Conservation (phyloP, 768 basidiomycete species). For the Tylopilus plumbeoviolaceoides region DNA sequence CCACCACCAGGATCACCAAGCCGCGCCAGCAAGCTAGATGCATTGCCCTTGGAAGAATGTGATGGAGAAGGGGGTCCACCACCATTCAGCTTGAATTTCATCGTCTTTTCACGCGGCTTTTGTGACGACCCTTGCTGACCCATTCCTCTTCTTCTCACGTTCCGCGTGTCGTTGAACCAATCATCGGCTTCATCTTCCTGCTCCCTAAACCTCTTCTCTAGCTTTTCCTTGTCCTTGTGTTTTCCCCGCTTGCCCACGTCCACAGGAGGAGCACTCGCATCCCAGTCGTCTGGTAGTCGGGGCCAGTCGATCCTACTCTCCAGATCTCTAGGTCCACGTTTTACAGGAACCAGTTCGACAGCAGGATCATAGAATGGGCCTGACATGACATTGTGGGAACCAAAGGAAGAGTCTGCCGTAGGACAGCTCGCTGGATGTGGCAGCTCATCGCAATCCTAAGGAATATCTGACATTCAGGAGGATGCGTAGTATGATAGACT, state of each 20-base stretch:
- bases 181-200: slow-evolving; percentile 58
- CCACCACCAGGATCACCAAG: slow-evolving; percentile 14
- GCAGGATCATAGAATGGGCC: slow-evolving; percentile 63
- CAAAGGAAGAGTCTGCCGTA: slow-evolving; percentile 63
- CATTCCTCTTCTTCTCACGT: slow-evolving; percentile 27
- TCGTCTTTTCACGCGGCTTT: slow-evolving; percentile 27
- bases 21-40: slow-evolving; percentile 35
- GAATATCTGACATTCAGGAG: neutral
- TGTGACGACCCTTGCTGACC: slow-evolving; percentile 10
- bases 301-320: slow-evolving; percentile 22
- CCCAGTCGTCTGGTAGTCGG: slow-evolving; percentile 42
- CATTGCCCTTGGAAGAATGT: slow-evolving; percentile 19
- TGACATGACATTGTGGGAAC: slow-evolving; percentile 51
- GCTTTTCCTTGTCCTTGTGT: slow-evolving; percentile 52
- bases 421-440: slow-evolving; percentile 40
- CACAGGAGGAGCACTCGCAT: slow-evolving; percentile 43
- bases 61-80: slow-evolving; percentile 21
- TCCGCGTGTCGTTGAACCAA: slow-evolving; percentile 55
- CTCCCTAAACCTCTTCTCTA: slow-evolving; percentile 49
- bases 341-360: slow-evolving; percentile 29
- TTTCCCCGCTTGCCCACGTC: slow-evolving; percentile 66
- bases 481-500: neutral
- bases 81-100: slow-evolving; percentile 36
- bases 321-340: slow-evolving; percentile 38
- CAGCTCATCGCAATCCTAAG: slow-evolving; percentile 59